These are phyloP conservation scores for Senna tora DNA, from an alignment of 306 rosid species.

Conservation along the genomic window DNA sequence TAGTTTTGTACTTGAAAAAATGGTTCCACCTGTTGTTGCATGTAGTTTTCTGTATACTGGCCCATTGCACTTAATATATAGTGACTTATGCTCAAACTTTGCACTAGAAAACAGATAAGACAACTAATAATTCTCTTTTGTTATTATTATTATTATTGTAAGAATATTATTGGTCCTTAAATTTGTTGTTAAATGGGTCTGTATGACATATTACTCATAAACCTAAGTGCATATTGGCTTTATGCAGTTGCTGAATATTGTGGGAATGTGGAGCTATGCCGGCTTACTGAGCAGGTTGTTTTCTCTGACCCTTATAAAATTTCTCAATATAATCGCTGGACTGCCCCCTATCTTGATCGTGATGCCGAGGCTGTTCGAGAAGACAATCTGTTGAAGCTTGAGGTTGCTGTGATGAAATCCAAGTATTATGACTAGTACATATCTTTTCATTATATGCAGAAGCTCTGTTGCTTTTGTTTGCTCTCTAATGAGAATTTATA, in stretches of 20 bases:
- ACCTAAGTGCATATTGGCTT: slow-evolving; percentile 24
- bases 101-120: neutral
- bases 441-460: neutral
- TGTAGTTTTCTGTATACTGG: slow-evolving; percentile 1
- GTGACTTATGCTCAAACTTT: neutral
- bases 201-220: neutral
- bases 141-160: neutral
- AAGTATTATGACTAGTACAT: slow-evolving; percentile 43
- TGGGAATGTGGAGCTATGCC: slow-evolving; percentile 88
- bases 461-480: slow-evolving; percentile 3
- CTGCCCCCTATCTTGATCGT: slow-evolving; percentile 75
- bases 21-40: neutral
- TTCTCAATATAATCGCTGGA: slow-evolving; percentile 80
- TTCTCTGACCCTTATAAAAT: slow-evolving; percentile 94
- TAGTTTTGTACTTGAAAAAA: slow-evolving; percentile 6
- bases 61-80: neutral
- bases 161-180: neutral
- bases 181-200: neutral
- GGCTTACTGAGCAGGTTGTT: slow-evolving; percentile 95
- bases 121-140: neutral
- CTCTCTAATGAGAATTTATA: slow-evolving; percentile 8
- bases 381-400: slow-evolving; percentile 82
- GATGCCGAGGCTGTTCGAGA: slow-evolving; percentile 87
- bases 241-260: slow-evolving; percentile 88
- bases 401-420: slow-evolving; percentile 89